phyloP scores from a whole-genome alignment of 2,329 filamentous ascomycete species.

The Pseudopyricularia javanii region DNA sequence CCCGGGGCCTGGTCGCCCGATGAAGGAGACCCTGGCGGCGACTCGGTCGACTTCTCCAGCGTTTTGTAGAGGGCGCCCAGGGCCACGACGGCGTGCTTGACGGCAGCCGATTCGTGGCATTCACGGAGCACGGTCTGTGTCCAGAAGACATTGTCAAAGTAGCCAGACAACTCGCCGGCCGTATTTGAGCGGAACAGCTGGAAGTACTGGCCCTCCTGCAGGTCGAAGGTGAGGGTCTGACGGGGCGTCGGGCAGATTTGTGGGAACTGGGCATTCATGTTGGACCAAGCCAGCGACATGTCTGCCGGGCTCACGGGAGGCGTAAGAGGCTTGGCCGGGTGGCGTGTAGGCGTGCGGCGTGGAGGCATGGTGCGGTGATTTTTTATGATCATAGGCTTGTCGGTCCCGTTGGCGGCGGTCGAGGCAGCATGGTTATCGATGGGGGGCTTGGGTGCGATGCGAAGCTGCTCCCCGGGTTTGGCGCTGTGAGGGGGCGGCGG shows the following conservation, averaged over 20 bases:
- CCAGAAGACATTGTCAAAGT: conserved; percentile 57
- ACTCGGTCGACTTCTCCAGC: conserved; percentile 43
- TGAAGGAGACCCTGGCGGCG: conserved; percentile 29
- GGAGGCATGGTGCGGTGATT: conserved; percentile 9
- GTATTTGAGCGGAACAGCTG: conserved; percentile 50
- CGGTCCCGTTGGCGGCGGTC: conserved; percentile 3
- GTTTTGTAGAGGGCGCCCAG: conserved; percentile 57
- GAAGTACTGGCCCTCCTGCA: conserved; percentile 46
- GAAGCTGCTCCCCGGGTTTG: conserved; percentile 31
- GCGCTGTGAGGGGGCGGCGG: conserved; percentile 40
- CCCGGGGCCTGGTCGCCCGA: conserved; percentile 12
- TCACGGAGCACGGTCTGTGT: conserved; percentile 48
- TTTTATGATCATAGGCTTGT: conserved; percentile 4
- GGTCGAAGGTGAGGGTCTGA: conserved; percentile 33
- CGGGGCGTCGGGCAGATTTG: conserved; percentile 18
- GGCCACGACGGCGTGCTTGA: conserved; percentile 54
- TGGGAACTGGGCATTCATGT: conserved; percentile 7
- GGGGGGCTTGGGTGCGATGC: conserved; percentile 34
- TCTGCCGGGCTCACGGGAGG: conserved; percentile 20
- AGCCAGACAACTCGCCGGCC: conserved; percentile 50
- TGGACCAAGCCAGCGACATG: neutral
- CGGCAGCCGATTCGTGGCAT: conserved; percentile 47
- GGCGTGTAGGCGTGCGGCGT: conserved; percentile 5
- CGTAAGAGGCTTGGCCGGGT: conserved; percentile 8
- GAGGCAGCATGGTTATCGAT: conserved; percentile 5